These are phyloP conservation scores for Monascus ruber DNA, from an alignment of 2,329 filamentous ascomycete species.

Conservation along the genomic window DNA sequence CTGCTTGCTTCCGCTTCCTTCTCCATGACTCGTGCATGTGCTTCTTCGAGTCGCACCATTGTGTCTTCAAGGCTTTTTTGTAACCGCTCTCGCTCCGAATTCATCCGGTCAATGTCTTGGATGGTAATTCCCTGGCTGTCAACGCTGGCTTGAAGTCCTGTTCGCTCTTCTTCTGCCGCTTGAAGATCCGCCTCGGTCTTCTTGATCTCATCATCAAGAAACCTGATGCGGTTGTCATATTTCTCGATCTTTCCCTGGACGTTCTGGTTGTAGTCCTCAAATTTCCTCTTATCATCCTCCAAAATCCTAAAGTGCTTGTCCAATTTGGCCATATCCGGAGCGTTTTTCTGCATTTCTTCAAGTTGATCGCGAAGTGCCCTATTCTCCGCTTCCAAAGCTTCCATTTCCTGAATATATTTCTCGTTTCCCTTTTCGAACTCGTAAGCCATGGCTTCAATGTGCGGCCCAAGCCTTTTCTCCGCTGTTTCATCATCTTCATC, in stretches of 20 bases:
- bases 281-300: conserved; percentile 88
- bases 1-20: conserved; percentile 78
- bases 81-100: conserved; percentile 83
- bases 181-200: conserved; percentile 64
- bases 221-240: conserved; percentile 66
- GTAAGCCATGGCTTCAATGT: conserved; percentile 75
- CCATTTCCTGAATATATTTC: conserved; percentile 71
- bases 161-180: conserved; percentile 72
- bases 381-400: conserved; percentile 78
- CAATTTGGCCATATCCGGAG: conserved; percentile 68
- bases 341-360: conserved; percentile 76
- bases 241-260: conserved; percentile 80
- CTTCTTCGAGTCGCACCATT: conserved; percentile 65
- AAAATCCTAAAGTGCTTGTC: conserved; percentile 88
- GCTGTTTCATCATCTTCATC: conserved; percentile 78
- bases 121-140: conserved; percentile 92
- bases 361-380: conserved; percentile 72
- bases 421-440: conserved; percentile 80
- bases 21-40: conserved; percentile 69
- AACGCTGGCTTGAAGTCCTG: conserved; percentile 69
- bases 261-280: conserved; percentile 83
- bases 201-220: conserved; percentile 76
- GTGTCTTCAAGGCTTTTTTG: conserved; percentile 76
- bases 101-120: conserved; percentile 98
- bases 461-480: conserved; percentile 65